Percentiles rank a stretch among this genome's conserved stretches.
Evolutionary conservation across 1,284 basidiomycete species (phyloP).

Genomic region (Phlebopus sp.): DNA sequence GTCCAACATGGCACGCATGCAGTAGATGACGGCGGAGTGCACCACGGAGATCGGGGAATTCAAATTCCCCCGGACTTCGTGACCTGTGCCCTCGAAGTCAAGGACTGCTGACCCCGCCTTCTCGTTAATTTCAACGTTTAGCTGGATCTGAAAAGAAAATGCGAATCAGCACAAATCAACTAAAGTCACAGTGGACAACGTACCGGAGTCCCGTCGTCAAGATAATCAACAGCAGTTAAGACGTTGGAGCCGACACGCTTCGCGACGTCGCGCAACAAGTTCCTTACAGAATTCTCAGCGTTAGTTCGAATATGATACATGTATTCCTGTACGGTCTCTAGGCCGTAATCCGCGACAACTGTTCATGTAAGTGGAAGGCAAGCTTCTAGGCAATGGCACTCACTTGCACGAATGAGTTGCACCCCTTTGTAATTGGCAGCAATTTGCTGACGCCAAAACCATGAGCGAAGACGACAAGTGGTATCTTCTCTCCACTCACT

Average conservation of each 20-base stretch:
- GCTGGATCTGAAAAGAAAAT: constrained; percentile 55
- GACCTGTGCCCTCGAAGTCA: constrained; percentile 90
- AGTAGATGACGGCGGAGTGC: constrained; percentile 93
- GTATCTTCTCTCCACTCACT: constrained; percentile 39
- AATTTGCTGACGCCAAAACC: constrained; percentile 65
- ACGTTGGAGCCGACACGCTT: constrained; percentile 63
- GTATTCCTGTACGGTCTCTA: constrained; percentile 88
- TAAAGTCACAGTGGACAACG: background rate
- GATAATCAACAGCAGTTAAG: constrained; percentile 72
- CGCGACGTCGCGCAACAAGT: constrained; percentile 77
- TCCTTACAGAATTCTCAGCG: constrained; percentile 87
- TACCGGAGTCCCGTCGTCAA: constrained; percentile 88
- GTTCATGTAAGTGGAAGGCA: constrained; percentile 9
- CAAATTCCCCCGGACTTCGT: constrained; percentile 86
- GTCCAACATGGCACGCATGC: constrained; percentile 90
- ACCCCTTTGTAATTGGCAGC: constrained; percentile 95
- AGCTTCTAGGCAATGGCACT: constrained; percentile 20
- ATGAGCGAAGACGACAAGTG: background rate
- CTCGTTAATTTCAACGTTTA: constrained; percentile 80
- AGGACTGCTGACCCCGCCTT: constrained; percentile 78
- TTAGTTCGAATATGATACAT: constrained; percentile 91
- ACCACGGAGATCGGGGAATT: constrained; percentile 89
- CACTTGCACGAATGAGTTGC: constrained; percentile 75
- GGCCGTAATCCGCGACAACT: constrained; percentile 86
- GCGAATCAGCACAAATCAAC: background rate